Evolutionary conservation across 2,329 filamentous ascomycete species (phyloP), one percentile per base, ranked within the genome.

Genomic region (Diaporthe longicolla): DNA sequence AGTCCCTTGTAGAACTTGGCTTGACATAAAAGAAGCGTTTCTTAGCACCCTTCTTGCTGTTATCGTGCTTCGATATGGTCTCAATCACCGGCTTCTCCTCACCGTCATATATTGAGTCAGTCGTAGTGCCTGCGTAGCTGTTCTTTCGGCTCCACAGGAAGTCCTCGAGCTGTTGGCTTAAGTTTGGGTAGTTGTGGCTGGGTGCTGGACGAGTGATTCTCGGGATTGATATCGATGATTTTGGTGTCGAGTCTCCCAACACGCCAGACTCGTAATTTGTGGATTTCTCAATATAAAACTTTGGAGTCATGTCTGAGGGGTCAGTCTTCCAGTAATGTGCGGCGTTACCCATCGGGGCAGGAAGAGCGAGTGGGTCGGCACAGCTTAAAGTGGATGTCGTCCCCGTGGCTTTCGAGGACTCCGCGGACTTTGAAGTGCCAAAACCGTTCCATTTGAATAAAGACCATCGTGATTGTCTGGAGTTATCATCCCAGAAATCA

Each of bases 291-390:
- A 8, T 6, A 10, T 26, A 15, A 21, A 24, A 13, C 8, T 2
- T 35, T 3, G 29, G 8, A 13, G 3, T 1, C 1, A 0, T 6
- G 6, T 7, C 8, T 4, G 5, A 0, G 0, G 21, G n/a, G 26
- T 26, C 21, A 37, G 21, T 1, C 13, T 5, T 5, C 63, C 63
- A 66, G 4, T 52, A 6, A 13, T 21, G 7, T 4, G 17, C 10
- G 0, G 29, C 21, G 19, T 40, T 48, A 4, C 63, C 63, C 1
- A 15, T n/a, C 2, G 45, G 45, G 1, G 45, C 40, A 17, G 40
- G 40, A 43, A 43, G 63, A 37, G 63, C n/a, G 19, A 11, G 11
- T 17, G 11, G n/a, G 17, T 50, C 21, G 19, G 43, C 32, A 21
- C 61, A 50, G 43, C 10, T 65, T 0, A 65, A 17, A 1, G 7